Base-by-base conservation (phyloP, 805 yeast genomes). In the Wickerhamiella kazuoi region DNA sequence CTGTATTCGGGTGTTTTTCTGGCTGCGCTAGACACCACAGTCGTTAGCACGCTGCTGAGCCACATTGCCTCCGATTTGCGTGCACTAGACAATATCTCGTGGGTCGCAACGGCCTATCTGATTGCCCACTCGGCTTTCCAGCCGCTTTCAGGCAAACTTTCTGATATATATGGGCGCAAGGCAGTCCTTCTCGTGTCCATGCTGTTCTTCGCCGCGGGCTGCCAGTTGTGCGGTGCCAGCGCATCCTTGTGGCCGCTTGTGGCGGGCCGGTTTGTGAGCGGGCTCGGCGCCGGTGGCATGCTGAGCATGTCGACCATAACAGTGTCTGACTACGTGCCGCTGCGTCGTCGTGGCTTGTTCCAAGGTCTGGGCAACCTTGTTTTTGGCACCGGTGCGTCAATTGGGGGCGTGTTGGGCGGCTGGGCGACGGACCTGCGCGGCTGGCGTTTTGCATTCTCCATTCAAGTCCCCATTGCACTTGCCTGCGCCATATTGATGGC, bases 231-330 rank as follows among this genome's bases (percentile, higher is more conserved):
- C 41, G 86, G 79, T 1, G 45, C 70, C 3, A 57, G 82, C 1
- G 53, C 49, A 16, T 60, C 64, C 21, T 71, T 79, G 68, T 56
- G 63, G 43, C 64, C 68, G 65, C 59, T 79, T 29, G 75, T 79
- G 39, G 76, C 70, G 2, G 87, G 84, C 1, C 65, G 93, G 48
- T 76, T 81, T 44, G 64, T 83, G 37, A 75, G 93, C 20, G 95
- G 95, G 16, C 68, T 79, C 41, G 94, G 94, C 11, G 94, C 93
- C n/a, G 90, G 93, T 4, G 94, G 94, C 1, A 69, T 83, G 51
- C 72, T 76, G 37, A 68, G 86, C 0, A 61, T 82, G 47, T 70
- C 81, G 15, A 76, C 93, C 6, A 78, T 83, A 41, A 68, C 84
- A 2, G 68, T 78, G 48, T 72, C 81, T 21, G 94, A 83, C 56